These are phyloP conservation scores for Fusarium chuoi DNA, from an alignment of 2,329 filamentous ascomycete genomes.

Conservation along the genomic window DNA sequence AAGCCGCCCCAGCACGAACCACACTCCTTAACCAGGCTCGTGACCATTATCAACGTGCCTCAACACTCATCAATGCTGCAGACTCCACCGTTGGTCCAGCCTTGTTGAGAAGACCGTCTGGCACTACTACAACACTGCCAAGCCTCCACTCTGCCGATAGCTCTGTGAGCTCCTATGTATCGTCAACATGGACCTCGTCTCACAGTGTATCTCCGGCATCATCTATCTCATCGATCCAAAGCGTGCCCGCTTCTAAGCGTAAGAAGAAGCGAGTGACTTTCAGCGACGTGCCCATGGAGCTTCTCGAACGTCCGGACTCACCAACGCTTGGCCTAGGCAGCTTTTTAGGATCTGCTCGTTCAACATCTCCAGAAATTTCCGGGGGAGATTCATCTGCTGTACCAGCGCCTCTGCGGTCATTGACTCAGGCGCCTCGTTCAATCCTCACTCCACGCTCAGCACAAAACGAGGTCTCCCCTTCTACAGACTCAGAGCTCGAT, in stretches of 20 bases:
- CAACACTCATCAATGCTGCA: conserved; percentile 58
- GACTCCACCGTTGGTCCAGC: conserved; percentile 55
- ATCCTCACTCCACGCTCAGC: conserved; percentile 29
- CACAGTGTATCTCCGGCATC: conserved; percentile 39
- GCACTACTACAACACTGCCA: conserved; percentile 47
- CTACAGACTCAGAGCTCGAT: conserved; percentile 41
- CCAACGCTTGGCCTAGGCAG: conserved; percentile 68
- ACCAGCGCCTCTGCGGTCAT: conserved; percentile 9
- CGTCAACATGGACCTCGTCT: conserved; percentile 37
- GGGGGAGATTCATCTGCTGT: conserved; percentile 1
- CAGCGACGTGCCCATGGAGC: conserved; percentile 51
- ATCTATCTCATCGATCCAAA: conserved; percentile 56
- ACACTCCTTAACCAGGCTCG: conserved; percentile 63
- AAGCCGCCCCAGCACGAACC: conserved; percentile 57
- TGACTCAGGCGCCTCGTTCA: conserved; percentile 30
- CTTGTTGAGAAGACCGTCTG: conserved; percentile 53
- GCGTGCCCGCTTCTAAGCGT: conserved; percentile 36
- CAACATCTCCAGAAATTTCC: conserved; percentile 38
- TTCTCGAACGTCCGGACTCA: conserved; percentile 67
- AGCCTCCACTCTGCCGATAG: conserved; percentile 55
- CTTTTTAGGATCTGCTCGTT: conserved; percentile 44
- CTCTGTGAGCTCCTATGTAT: conserved; percentile 56
- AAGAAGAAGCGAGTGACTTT: conserved; percentile 57
- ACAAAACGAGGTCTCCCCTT: conserved; percentile 11
- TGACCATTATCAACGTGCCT: conserved; percentile 62